Percentiles rank a stretch among this genome's conserved stretches.
Conservation (phyloP, 1,284 basidiomycete genomes). For the Mycocalia duriaeana region DNA sequence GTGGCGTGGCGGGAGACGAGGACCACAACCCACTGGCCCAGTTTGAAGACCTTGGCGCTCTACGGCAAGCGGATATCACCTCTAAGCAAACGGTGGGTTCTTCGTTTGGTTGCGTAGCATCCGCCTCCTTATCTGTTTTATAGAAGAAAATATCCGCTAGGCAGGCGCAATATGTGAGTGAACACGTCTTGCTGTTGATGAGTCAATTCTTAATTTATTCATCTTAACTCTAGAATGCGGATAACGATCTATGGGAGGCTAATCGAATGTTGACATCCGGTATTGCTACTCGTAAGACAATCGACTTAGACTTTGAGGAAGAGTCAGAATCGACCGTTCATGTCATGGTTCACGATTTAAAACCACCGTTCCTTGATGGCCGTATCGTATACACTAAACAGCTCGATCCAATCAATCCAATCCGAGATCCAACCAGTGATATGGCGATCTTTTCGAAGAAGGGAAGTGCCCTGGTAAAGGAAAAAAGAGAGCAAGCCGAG, state of each 20-base stretch:
- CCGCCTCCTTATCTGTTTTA: constrained; percentile 6
- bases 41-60: constrained; percentile 75
- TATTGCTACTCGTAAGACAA: constrained; percentile 78
- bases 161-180: constrained; percentile 87
- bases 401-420: constrained; percentile 94
- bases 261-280: constrained; percentile 97
- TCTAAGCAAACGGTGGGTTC: constrained; percentile 67
- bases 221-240: constrained; percentile 69
- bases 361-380: constrained; percentile 97
- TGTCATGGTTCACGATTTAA: constrained; percentile 94
- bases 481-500: constrained; percentile 94
- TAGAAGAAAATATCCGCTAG: constrained; percentile 84
- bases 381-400: constrained; percentile 96
- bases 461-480: constrained; percentile 88
- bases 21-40: constrained; percentile 91
- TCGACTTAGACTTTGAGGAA: constrained; percentile 91
- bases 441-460: constrained; percentile 96
- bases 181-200: background rate
- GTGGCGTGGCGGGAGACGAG: constrained; percentile 80
- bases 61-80: constrained; percentile 77
- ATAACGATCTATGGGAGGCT: constrained; percentile 97
- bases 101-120: background rate
- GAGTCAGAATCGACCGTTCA: constrained; percentile 94
- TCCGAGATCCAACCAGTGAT: constrained; percentile 90
- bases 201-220: constrained; percentile 5